phyloP scores from a whole-genome alignment of 371 early-diverging fungal genomes.

The Entomophthora muscae region DNA sequence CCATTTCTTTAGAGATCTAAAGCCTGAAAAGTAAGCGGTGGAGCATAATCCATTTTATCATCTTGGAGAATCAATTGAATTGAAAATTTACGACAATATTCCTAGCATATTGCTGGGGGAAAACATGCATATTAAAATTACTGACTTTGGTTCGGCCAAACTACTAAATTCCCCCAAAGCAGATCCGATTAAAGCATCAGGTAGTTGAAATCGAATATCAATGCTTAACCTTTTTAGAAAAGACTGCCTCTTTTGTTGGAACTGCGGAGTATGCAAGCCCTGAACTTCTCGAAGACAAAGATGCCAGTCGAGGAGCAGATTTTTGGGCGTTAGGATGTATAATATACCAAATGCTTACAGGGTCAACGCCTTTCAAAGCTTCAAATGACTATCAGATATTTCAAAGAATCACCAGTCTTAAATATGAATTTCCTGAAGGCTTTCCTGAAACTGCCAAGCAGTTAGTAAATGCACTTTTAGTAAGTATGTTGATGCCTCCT shows the following conservation, averaged over 20 bases:
- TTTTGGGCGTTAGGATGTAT: slow-evolving; percentile 98
- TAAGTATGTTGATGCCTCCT: slow-evolving; percentile 10
- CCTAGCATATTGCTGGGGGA: slow-evolving; percentile 64
- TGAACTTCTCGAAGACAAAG: slow-evolving; percentile 80
- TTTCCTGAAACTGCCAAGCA: slow-evolving; percentile 47
- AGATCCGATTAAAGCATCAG: slow-evolving; percentile 13
- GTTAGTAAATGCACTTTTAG: slow-evolving; percentile 51
- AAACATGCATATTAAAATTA: slow-evolving; percentile 77
- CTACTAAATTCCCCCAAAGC: slow-evolving; percentile 29
- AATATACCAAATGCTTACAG: slow-evolving; percentile 84
- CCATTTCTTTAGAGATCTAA: slow-evolving; percentile 43
- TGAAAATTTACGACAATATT: slow-evolving; percentile 5
- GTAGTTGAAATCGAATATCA: neutral
- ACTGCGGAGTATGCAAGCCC: slow-evolving; percentile 95
- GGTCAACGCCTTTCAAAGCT: slow-evolving; percentile 91
- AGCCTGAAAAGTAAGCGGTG: slow-evolving; percentile 60
- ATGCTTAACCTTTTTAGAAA: slow-evolving; percentile 11
- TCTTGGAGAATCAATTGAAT: no score
- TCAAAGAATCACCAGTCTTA: slow-evolving; percentile 75
- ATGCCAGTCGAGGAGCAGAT: slow-evolving; percentile 66
- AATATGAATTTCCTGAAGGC: slow-evolving; percentile 59
- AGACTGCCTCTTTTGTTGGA: slow-evolving; percentile 83
- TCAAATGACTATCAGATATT: slow-evolving; percentile 90
- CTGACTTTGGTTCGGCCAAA: slow-evolving; percentile 96
- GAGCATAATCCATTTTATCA: neutral